Conservation (phyloP, 495 filamentous ascomycete genomes). For the Echria macrotheca region DNA sequence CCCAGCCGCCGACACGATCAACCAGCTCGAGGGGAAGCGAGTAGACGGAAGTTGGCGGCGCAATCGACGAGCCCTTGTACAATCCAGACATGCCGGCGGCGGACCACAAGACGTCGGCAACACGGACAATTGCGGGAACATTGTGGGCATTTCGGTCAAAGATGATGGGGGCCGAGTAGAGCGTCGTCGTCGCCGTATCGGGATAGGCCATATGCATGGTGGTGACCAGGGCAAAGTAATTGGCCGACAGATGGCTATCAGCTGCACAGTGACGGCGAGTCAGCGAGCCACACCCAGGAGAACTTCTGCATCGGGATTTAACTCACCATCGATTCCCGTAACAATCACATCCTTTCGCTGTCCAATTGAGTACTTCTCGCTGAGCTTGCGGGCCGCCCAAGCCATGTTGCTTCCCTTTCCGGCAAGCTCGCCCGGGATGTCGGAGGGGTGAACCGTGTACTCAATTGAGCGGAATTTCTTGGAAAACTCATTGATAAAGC, state of each 20-base stretch:
- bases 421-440: constrained; percentile 56
- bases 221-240: constrained; percentile 58
- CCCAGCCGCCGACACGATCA: constrained; percentile 61
- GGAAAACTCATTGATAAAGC: constrained; percentile 48
- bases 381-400: constrained; percentile 58
- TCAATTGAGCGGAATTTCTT: constrained; percentile 56
- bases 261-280: constrained; percentile 39
- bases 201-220: constrained; percentile 51
- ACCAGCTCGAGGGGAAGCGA: constrained; percentile 58
- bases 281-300: constrained; percentile 20
- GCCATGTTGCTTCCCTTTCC: constrained; percentile 66
- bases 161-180: constrained; percentile 65
- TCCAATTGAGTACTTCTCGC: constrained; percentile 46
- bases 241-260: constrained; percentile 61
- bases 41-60: constrained; percentile 66
- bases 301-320: constrained; percentile 5
- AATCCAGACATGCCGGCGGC: constrained; percentile 62
- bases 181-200: constrained; percentile 50
- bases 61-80: constrained; percentile 52
- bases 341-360: constrained; percentile 56
- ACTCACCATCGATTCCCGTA: constrained; percentile 65
- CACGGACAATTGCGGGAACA: constrained; percentile 59
- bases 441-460: constrained; percentile 55
- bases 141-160: constrained; percentile 66
- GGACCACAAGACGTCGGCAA: constrained; percentile 62